Evolutionary conservation across 352 stramenopile species (phyloP).

Genomic region (Globisporangium carolinianum): DNA sequence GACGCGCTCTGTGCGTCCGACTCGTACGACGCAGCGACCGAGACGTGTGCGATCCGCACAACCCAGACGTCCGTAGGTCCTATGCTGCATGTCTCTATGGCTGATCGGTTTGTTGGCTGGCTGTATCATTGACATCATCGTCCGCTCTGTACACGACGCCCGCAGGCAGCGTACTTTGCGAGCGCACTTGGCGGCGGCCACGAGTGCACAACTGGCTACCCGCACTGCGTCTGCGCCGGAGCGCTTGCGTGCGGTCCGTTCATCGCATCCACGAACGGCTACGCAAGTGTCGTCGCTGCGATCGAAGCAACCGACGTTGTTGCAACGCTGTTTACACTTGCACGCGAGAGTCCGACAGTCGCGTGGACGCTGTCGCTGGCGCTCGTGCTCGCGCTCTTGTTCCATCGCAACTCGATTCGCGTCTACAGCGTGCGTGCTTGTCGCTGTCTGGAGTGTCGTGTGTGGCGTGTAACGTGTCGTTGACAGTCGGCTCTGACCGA

Average conservation of each 20-base stretch:
- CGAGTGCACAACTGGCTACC: slow-evolving; percentile 42
- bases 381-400: slow-evolving; percentile 30
- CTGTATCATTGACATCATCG: no score
- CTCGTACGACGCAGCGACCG: slow-evolving; percentile 22
- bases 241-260: slow-evolving; percentile 62
- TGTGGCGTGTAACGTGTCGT: no score
- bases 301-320: slow-evolving; percentile 23
- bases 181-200: not conserved
- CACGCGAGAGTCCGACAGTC: slow-evolving; percentile 32
- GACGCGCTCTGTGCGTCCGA: slow-evolving; percentile 21
- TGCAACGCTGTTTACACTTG: slow-evolving; percentile 23
- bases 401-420: slow-evolving; percentile 47
- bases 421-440: slow-evolving; percentile 29
- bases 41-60: slow-evolving; percentile 26
- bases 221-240: slow-evolving; percentile 39
- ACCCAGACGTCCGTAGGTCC: slow-evolving; percentile 26
- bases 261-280: slow-evolving; percentile 27
- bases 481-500: no score
- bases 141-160: not conserved
- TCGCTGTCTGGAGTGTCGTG: not conserved
- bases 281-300: slow-evolving; percentile 26
- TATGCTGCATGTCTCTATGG: not conserved
- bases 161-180: slow-evolving; percentile 38
- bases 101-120: no score
- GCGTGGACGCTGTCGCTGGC: slow-evolving; percentile 30